Percentiles rank a stretch among this genome's conserved stretches.
Evolutionary conservation across 495 filamentous ascomycete genomes (phyloP).

Genomic region (Daldinia caldariorum): DNA sequence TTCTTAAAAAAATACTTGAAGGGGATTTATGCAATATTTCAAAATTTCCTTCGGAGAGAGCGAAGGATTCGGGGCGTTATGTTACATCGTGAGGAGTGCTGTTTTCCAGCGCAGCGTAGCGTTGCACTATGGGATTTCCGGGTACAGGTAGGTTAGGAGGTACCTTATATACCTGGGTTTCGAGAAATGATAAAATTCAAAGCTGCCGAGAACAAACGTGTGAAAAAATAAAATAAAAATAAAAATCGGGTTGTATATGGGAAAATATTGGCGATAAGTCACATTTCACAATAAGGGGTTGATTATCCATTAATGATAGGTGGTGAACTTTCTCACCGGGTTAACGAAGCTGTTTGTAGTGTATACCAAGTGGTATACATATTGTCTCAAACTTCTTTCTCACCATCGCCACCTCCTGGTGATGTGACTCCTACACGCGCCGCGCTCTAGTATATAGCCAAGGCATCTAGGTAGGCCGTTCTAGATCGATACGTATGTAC

Average conservation of each 20-base stretch:
- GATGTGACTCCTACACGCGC: neutral
- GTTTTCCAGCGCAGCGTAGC: slow-evolving; percentile 6
- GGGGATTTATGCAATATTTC: neutral
- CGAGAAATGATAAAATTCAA: slow-evolving; percentile 14
- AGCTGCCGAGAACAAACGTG: neutral
- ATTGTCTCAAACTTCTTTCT: neutral
- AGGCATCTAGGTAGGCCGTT: neutral
- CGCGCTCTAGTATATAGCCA: too few species aligned
- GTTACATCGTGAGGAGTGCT: slow-evolving; percentile 3
- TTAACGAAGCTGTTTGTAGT: neutral
- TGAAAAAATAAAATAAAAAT: neutral
- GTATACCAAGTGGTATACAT: neutral
- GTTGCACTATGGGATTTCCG: slow-evolving; percentile 18
- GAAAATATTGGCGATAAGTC: slow-evolving; percentile 16
- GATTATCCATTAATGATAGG: neutral
- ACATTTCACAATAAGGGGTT: slow-evolving; percentile 11
- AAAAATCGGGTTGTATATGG: neutral
- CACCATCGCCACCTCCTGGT: neutral
- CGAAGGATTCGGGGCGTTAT: slow-evolving; percentile 6
- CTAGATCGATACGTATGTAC: neutral
- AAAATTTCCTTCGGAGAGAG: neutral
- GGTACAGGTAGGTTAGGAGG: neutral
- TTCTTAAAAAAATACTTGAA: too few species aligned
- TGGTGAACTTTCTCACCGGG: neutral
- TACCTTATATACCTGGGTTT: too few species aligned